Conservation (phyloP, 2,329 filamentous ascomycete species). For the Aspergillus caelatus region DNA sequence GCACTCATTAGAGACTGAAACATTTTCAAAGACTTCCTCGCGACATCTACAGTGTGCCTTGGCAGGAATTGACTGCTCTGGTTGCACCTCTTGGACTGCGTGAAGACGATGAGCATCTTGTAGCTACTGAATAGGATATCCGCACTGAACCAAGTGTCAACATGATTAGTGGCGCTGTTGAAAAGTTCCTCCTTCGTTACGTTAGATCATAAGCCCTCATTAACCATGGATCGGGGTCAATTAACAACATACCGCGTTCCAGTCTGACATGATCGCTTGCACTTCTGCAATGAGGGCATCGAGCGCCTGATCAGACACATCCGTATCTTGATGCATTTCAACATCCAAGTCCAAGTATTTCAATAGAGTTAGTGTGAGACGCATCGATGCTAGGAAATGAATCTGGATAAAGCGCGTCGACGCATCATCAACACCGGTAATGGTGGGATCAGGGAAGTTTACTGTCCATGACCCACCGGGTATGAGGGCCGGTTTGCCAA, state of each 20-base stretch:
- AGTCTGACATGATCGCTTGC: slow-evolving; percentile 17
- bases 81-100: slow-evolving; percentile 19
- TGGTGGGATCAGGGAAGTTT: slow-evolving; percentile 23
- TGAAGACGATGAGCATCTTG: slow-evolving; percentile 24
- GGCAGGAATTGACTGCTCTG: slow-evolving; percentile 10
- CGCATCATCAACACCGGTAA: slow-evolving; percentile 18
- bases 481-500: slow-evolving; percentile 21
- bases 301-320: slow-evolving; percentile 9
- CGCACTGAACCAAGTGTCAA: slow-evolving; percentile 22
- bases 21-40: slow-evolving; percentile 9
- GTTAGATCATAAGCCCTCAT: background rate
- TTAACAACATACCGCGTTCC: slow-evolving; percentile 14
- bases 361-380: slow-evolving; percentile 15
- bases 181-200: slow-evolving; percentile 17
- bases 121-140: slow-evolving; percentile 23
- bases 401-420: slow-evolving; percentile 21
- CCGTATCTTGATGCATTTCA: background rate
- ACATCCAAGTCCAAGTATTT: slow-evolving; percentile 16
- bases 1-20: slow-evolving; percentile 7
- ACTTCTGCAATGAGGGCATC: slow-evolving; percentile 18
- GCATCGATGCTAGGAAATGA: slow-evolving; percentile 23
- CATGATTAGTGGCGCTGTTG: slow-evolving; percentile 12
- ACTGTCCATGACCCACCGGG: slow-evolving; percentile 19
- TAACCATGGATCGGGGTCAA: background rate
- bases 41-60: slow-evolving; percentile 14